These are phyloP conservation scores for Silene vulgaris DNA, from an alignment of 179 eudicot genomes.

Conservation along the genomic window DNA sequence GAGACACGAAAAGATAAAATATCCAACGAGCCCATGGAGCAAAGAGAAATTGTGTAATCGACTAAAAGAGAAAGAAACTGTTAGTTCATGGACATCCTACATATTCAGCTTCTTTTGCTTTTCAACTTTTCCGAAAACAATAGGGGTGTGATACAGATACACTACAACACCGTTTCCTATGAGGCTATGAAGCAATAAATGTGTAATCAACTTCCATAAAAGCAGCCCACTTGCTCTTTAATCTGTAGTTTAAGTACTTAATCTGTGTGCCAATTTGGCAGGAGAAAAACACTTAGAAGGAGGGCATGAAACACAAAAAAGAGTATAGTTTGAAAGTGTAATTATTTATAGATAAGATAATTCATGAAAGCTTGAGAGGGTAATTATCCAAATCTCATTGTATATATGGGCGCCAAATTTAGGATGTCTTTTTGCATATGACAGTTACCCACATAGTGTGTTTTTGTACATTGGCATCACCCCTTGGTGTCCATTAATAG, in stretches of 20 bases:
- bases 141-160: background rate
- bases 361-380: background rate
- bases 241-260: too few species aligned
- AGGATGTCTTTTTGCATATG: background rate
- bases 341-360: background rate
- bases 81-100: background rate
- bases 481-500: background rate
- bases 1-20: background rate
- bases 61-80: background rate
- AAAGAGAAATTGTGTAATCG: constrained; percentile 8
- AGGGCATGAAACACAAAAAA: too few species aligned
- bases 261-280: too few species aligned
- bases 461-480: background rate
- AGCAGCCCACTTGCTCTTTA: too few species aligned
- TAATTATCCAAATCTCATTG: background rate
- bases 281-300: too few species aligned
- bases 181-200: too few species aligned
- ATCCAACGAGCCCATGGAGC: background rate
- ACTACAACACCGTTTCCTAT: too few species aligned
- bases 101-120: background rate
- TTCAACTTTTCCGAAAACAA: background rate
- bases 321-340: too few species aligned
- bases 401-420: too few species aligned
- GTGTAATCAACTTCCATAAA: too few species aligned
- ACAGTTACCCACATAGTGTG: background rate